Percentiles rank a stretch among this genome's conserved stretches.
Conservation (phyloP, 1,284 basidiomycete genomes). For the Leucoagaricus sp. region DNA sequence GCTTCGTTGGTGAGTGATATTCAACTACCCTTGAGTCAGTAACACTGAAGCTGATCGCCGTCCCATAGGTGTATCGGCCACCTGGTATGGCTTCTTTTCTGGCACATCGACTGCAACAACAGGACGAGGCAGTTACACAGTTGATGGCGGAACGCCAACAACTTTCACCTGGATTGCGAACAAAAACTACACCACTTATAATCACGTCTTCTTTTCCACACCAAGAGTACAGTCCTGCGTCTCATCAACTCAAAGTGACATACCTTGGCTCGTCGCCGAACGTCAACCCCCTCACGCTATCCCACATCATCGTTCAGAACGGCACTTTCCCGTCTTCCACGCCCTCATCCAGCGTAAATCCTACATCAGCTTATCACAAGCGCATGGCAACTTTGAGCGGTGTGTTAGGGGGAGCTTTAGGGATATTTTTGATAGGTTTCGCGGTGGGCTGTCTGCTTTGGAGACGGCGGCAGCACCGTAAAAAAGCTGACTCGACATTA, state of each 20-base stretch:
- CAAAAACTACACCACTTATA: neutral
- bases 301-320: no score
- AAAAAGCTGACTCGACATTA: no score
- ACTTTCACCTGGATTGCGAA: neutral
- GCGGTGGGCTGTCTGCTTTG: no score
- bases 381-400: no score
- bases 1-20: neutral
- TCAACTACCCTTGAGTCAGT: no score
- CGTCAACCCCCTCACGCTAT: neutral
- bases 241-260: neutral
- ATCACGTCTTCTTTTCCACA: neutral
- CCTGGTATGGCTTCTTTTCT: neutral
- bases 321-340: no score
- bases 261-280: neutral
- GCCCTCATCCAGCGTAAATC: no score
- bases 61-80: neutral
- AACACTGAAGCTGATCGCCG: neutral
- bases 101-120: neutral
- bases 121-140: neutral
- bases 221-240: neutral
- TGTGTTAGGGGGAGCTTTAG: no score
- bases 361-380: no score
- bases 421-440: no score
- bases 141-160: neutral
- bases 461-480: no score